Base-by-base conservation (phyloP, 176 grass and related monocot species). In the Cocos nucifera region DNA sequence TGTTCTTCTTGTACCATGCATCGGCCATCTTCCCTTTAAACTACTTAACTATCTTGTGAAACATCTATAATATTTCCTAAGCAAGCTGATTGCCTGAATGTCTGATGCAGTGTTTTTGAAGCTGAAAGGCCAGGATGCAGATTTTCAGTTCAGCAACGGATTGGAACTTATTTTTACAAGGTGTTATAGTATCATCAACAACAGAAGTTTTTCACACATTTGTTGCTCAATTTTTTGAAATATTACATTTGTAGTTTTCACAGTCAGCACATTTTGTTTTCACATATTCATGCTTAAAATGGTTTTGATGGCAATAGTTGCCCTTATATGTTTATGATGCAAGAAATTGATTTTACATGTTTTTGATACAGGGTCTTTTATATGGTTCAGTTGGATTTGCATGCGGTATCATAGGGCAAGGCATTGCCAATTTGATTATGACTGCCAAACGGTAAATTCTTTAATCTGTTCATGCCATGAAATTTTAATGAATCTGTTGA, bases 401-500 rank as follows among this genome's bases (percentile, higher is more conserved):
- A 54, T 96, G 91, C 53, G 86, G 86, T 26, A 75, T 90, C 68
- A 75, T 96, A 50, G 86, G 91, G 51, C 86, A 96, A 87, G 91
- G 91, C 22, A 90, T 96, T 73, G 91, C 91, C 21, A 96, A 96
- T 78, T 79, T 96, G 83, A 96, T 96, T 73, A 96, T 96, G 91
- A 90, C 86, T 14, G 80, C 86, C 58, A 96, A 96, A 77, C 62
- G 86, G 83, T 86, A 70, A 72, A 23, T 28, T 51, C 32, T 39
- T 10, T 39, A 39, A 39, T 39, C 32, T 53, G 17, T 39, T 44
- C 35, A 56, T 16, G 22, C 22, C 55, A 5, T 12, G 55, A 16
- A 57, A 57, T 23, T 57, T 57, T 57, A 10, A 21, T 57, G 55
- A 39, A 39, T 39, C 32, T 39, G 32, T 10, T 39, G 10, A 10